These are phyloP conservation scores for Strobilomyces dryophilus DNA, from an alignment of 768 basidiomycete genomes.

Conservation along the genomic window DNA sequence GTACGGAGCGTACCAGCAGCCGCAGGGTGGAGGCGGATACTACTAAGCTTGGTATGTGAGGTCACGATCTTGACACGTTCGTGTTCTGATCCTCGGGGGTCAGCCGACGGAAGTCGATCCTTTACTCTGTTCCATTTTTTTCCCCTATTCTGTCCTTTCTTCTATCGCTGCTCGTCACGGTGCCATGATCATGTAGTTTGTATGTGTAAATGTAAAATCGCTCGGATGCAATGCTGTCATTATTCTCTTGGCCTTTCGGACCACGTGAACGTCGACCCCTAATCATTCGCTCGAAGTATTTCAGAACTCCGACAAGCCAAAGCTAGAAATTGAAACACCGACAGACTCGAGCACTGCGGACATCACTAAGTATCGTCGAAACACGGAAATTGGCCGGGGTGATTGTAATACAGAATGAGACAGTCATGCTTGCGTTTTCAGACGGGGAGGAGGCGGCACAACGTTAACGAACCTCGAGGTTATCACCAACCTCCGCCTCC, in stretches of 20 bases:
- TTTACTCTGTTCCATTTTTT: neutral
- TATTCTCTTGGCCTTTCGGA: too few relatives aligned
- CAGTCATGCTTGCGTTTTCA: constrained; percentile 8
- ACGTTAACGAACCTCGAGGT: neutral
- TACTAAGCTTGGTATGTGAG: constrained; percentile 19
- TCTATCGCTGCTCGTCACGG: neutral
- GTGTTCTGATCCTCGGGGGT: neutral
- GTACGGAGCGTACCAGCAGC: constrained; percentile 24
- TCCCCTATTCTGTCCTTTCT: neutral
- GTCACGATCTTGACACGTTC: too few relatives aligned
- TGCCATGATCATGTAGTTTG: constrained; percentile 11
- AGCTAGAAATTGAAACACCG: neutral
- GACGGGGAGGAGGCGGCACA: neutral
- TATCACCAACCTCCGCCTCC: constrained; percentile 10
- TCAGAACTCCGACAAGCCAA: too few relatives aligned
- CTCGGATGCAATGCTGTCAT: constrained; percentile 1
- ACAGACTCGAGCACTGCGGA: constrained; percentile 6
- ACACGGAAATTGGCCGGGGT: constrained; percentile 1
- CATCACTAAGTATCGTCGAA: constrained; percentile 3
- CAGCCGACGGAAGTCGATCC: neutral
- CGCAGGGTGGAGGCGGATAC: constrained; percentile 22
- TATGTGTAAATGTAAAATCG: constrained; percentile 19
- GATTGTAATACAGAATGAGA: constrained; percentile 1
- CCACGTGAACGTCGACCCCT: too few relatives aligned
- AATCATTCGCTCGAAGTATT: too few relatives aligned